Base-by-base conservation (phyloP, 2,329 filamentous ascomycete species). In the Aureobasidium namibiae region DNA sequence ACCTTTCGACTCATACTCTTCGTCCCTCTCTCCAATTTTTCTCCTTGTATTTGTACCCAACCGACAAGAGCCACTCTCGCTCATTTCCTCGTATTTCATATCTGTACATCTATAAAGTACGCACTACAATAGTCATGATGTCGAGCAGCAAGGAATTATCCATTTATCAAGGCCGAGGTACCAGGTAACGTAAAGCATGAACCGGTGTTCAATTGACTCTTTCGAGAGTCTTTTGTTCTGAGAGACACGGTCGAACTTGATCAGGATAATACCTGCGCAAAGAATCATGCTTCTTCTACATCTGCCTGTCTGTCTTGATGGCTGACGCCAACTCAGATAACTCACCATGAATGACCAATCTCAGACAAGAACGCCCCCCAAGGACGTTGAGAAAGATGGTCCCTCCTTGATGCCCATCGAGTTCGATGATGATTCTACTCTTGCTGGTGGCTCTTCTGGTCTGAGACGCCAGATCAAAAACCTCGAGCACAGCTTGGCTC, bases 171-270 rank as follows among this genome's bases (percentile, higher is more conserved):
- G 63, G 52, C 64, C 63, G 58, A 67, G 66, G 65, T 68, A 67
- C 53, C 62, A 59, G 59, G 64, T 67, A 66, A 67, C 58, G 45
- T 63, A 57, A 60, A 66, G 68, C 68, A 70, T 70, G 68, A 68
- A 69, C 69, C 69, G 69, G 69, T 71, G 69, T 68, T 68, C 65
- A 66, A 64, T 54, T 31, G 34, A 36, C 59, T 41, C 34, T 34
- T 31, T 11, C 11, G 18, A 56, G 41, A 49, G 45, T 41, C 45
- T 26, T 29, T 61, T 56, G 61, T 52, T 77, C 77, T 79, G 77
- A 79, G 77, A 79, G 68, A 79, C 72, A 79, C 77, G 77, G 77
- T 77, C 69, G 75, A 79, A 79, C 76, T 79, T 78, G 76, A 78
- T 76, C 76, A 76, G 73, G 76, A 74, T 74, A 76, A 79, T 72